Percentiles rank a stretch among this genome's conserved stretches.
These are phyloP conservation scores for Umbelopsis sp. DNA, from an alignment of 371 early-diverging fungal species.

Conservation along the genomic window DNA sequence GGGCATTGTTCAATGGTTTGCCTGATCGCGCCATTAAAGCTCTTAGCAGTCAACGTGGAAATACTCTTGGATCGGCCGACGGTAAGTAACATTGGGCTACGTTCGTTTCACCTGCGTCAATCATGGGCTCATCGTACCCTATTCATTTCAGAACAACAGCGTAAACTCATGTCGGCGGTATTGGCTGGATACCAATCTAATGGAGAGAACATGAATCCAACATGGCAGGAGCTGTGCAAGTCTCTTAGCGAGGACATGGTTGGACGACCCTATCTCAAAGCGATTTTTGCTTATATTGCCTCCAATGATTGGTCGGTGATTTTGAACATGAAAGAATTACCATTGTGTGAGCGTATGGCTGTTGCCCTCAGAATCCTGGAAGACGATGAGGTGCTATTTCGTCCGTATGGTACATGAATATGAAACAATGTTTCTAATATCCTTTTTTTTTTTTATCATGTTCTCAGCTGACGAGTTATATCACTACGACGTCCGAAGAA, in stretches of 20 bases:
- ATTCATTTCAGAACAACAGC: constrained; percentile 62
- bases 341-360: constrained; percentile 74
- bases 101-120: not conserved
- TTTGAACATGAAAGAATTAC: constrained; percentile 60
- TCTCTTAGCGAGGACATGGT: constrained; percentile 64
- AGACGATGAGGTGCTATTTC: constrained; percentile 63
- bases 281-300: constrained; percentile 80
- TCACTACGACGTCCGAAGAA: constrained; percentile 51
- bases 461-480: constrained; percentile 56
- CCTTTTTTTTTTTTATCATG: not conserved
- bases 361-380: constrained; percentile 77
- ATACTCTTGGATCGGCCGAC: constrained; percentile 32
- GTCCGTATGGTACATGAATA: not conserved
- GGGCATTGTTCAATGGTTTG: constrained; percentile 83
- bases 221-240: constrained; percentile 70
- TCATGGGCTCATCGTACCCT: not conserved
- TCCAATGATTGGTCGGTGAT: constrained; percentile 77
- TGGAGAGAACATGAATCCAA: constrained; percentile 35
- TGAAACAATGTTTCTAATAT: not conserved
- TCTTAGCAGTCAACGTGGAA: constrained; percentile 50
- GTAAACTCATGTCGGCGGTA: constrained; percentile 78
- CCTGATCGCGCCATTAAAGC: constrained; percentile 75
- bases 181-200: constrained; percentile 64
- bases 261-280: constrained; percentile 71
- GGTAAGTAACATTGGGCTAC: constrained; percentile 38